Evolutionary conservation across 805 yeast genomes (phyloP), one percentile per base, ranked within the genome.

Genomic region (Candida sonorensis): DNA sequence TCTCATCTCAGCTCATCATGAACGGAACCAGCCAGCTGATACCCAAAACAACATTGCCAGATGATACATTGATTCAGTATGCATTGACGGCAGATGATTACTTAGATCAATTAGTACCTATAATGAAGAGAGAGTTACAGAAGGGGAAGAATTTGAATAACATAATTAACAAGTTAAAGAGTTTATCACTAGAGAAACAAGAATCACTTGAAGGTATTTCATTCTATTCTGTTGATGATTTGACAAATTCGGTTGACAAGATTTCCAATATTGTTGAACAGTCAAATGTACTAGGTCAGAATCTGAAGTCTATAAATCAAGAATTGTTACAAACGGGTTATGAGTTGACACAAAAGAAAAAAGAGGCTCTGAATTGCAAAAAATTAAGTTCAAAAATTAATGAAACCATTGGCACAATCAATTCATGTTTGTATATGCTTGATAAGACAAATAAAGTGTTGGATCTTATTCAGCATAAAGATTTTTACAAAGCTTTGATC

Each of bases 391-490:
- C 62, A 31, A 83, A 82, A 51, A 78, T 90, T 39, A 72, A 73
- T 33, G 85, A 82, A 43, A 80, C 95, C 0, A 72, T 72, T 7
- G 67, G 72, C 24, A 75, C 85, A 14, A 72, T 90, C 22, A 75
- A 72, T 34, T 67, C 77, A 30, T 81, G 94, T 44, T 64, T 88
- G 16, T 86, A 81, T 42, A 88, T 88, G 8, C 66, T 90, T 34
- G 95, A 88, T 49, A 70, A 82, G 44, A 82, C 94, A 11, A 88
- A 87, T 57, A 82, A 78, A 48, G 83, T 87, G 30, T 85, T 86
- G 51, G 88, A 83, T 24, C 63, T 88, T 50, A 81, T 86, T 39
- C 72, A 77, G 33, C 76, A 75, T 37, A 76, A 77, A 46, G 77
- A 79, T 45, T 84, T 83, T 46, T 88, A 85, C 53, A 82, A 82